Evolutionary conservation across 495 filamentous ascomycete genomes (phyloP).

Genomic region (Penicillium arizonense): DNA sequence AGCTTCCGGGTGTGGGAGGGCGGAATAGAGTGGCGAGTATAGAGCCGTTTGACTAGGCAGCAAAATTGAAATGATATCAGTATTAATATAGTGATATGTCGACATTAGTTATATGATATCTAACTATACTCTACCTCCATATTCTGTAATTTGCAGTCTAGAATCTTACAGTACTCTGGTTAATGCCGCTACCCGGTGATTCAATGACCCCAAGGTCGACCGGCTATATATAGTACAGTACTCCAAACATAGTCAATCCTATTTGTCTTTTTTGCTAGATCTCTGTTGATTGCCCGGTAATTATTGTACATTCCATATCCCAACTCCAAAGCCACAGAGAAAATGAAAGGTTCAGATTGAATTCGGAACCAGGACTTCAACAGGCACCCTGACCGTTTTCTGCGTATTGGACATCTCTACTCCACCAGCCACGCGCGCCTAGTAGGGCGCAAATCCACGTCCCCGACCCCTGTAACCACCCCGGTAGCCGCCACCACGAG

Average conservation of each 20-base stretch:
- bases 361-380: conserved; percentile 7
- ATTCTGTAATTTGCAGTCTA: no score
- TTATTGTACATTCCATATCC: conserved; percentile 37
- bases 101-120: no score
- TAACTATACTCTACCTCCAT: no score
- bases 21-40: conserved; percentile 11
- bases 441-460: conserved; percentile 81
- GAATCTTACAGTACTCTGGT: no score
- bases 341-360: conserved; percentile 8
- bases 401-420: no score
- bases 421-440: conserved; percentile 18
- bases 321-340: conserved; percentile 36
- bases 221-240: no score
- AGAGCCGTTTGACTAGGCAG: not conserved
- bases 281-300: conserved; percentile 17
- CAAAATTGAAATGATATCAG: not conserved
- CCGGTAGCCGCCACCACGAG: conserved; percentile 73
- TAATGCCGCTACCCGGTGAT: no score
- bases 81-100: no score
- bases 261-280: conserved; percentile 1
- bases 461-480: conserved; percentile 76
- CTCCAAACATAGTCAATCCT: no score
- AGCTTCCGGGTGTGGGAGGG: conserved; percentile 16
- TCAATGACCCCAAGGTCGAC: no score
- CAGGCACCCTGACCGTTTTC: not conserved